Conservation (phyloP, 345 rosid genomes). For the Geranium rotundifolium region DNA sequence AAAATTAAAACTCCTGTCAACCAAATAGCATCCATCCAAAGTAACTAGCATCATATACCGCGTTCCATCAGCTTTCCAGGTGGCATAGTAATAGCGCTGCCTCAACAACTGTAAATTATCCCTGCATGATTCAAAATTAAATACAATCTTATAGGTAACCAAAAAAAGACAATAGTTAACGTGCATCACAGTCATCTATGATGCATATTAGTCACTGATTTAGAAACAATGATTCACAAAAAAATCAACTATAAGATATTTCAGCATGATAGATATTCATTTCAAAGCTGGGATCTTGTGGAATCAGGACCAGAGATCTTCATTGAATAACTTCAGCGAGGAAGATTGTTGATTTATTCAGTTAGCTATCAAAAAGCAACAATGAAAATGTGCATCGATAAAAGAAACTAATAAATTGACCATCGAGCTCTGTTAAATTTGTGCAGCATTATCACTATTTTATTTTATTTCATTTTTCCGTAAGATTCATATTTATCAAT, state of each 20-base stretch:
- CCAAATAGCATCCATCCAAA: slow-evolving; percentile 74
- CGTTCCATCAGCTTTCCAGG: slow-evolving; percentile 99
- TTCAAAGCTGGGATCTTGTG: not conserved
- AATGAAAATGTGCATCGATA: too few relatives aligned
- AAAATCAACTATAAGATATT: not conserved
- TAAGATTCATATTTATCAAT: too few relatives aligned
- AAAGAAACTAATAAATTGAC: too few relatives aligned
- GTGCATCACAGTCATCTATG: not conserved
- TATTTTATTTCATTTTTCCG: too few relatives aligned
- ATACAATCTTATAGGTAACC: not conserved
- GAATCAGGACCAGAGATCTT: not conserved
- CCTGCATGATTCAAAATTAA: slow-evolving; percentile 33
- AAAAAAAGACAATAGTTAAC: not conserved
- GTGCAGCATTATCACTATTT: too few relatives aligned
- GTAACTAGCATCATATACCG: slow-evolving; percentile 95
- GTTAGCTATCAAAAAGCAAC: not conserved
- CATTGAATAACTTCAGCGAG: not conserved
- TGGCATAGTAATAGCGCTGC: slow-evolving; percentile 93
- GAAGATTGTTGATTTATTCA: not conserved
- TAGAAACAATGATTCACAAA: not conserved
- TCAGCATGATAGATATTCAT: not conserved
- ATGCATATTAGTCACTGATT: not conserved
- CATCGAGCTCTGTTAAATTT: too few relatives aligned
- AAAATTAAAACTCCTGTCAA: slow-evolving; percentile 80
- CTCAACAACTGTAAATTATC: slow-evolving; percentile 84